These are phyloP conservation scores for Scheffersomyces lignicola DNA, from an alignment of 1,139 yeast species.

Conservation along the genomic window DNA sequence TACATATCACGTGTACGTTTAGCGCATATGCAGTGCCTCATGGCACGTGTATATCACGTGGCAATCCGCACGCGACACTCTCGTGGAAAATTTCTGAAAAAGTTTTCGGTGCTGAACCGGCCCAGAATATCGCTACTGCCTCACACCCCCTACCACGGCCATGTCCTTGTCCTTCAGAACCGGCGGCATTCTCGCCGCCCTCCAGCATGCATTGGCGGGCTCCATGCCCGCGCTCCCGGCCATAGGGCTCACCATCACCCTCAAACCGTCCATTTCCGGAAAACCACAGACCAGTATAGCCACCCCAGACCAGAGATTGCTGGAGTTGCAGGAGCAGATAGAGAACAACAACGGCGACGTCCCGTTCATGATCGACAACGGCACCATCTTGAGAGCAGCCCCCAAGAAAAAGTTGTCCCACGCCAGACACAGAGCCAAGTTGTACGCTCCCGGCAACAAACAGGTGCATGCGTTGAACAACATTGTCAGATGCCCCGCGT, in stretches of 20 bases:
- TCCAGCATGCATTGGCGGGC: conserved; percentile 16
- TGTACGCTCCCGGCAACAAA: conserved; percentile 80
- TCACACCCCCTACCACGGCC: background rate
- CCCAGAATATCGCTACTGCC: no score
- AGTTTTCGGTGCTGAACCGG: no score
- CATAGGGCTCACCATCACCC: conserved; percentile 7
- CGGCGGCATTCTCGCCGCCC: conserved; percentile 13
- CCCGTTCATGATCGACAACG: conserved; percentile 52
- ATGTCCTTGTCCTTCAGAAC: conserved; percentile 28
- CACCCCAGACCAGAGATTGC: conserved; percentile 24
- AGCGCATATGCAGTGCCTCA: no score
- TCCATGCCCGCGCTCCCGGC: conserved; percentile 26
- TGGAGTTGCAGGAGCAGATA: conserved; percentile 32
- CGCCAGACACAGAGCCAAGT: conserved; percentile 78
- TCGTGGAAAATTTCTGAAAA: no score
- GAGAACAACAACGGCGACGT: conserved; percentile 26
- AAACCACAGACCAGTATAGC: background rate
- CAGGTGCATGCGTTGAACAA: conserved; percentile 75
- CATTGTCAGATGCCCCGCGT: conserved; percentile 88
- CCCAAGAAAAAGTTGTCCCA: conserved; percentile 94
- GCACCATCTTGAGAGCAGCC: conserved; percentile 72
- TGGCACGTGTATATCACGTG: no score
- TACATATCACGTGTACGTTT: no score
- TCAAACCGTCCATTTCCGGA: background rate
- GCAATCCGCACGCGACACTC: no score